Evolutionary conservation across 805 yeast species (phyloP).

Genomic region (Zygosaccharomyces gambellarensis): DNA sequence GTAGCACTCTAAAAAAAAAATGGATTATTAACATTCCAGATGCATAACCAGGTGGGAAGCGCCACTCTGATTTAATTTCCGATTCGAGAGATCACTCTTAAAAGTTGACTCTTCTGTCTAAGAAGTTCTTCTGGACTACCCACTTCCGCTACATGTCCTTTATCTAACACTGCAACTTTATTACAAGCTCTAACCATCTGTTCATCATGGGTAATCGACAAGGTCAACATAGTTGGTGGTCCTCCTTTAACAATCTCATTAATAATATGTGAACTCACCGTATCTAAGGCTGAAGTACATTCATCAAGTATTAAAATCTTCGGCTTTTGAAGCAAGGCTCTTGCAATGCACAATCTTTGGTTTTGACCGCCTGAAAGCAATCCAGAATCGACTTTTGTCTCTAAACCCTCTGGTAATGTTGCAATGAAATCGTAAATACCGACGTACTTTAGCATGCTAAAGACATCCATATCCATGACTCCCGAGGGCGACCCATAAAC

Average conservation of each 20-base stretch:
- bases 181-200: conserved; percentile 61
- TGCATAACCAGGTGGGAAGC: too few relatives aligned
- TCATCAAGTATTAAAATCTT: conserved; percentile 71
- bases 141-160: conserved; percentile 46
- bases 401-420: conserved; percentile 52
- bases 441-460: conserved; percentile 40
- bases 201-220: conserved; percentile 70
- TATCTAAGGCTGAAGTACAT: conserved; percentile 83
- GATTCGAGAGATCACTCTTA: neutral
- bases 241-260: conserved; percentile 42
- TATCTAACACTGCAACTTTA: conserved; percentile 42
- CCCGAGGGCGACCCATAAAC: conserved; percentile 46
- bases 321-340: conserved; percentile 71
- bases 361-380: conserved; percentile 85
- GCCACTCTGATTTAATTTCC: neutral
- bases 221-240: conserved; percentile 41
- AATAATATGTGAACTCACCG: conserved; percentile 50
- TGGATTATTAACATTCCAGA: neutral
- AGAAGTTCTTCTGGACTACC: conserved; percentile 38
- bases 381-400: conserved; percentile 50
- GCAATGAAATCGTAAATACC: conserved; percentile 52
- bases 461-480: conserved; percentile 36
- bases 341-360: conserved; percentile 77
- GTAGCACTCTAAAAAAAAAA: too few relatives aligned
- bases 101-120: conserved; percentile 3